phyloP scores from a whole-genome alignment of 371 early-diverging fungal genomes.

The Actinomortierella wolfii region DNA sequence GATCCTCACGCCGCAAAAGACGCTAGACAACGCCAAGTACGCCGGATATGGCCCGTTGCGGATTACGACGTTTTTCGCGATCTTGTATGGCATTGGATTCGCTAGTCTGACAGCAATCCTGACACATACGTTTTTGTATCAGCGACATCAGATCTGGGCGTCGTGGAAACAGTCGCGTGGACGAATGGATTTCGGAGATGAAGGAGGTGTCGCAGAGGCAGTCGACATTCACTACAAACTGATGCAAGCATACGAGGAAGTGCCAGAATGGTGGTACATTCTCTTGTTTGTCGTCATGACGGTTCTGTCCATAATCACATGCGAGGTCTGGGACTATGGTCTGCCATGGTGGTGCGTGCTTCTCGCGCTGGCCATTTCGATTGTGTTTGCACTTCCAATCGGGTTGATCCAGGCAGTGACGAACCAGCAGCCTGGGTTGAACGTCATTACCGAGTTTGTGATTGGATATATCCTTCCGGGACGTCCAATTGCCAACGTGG shows the following conservation, averaged over 20 bases:
- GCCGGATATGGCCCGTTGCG: slow-evolving; percentile 55
- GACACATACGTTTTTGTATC: slow-evolving; percentile 56
- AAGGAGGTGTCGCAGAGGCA: too few species aligned
- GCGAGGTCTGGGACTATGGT: slow-evolving; percentile 62
- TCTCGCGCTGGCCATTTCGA: slow-evolving; percentile 65
- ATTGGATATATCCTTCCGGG: slow-evolving; percentile 68
- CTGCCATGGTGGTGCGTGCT: slow-evolving; percentile 76
- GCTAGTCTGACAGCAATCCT: slow-evolving; percentile 58
- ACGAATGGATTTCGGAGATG: slow-evolving; percentile 8
- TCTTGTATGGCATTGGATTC: slow-evolving; percentile 55
- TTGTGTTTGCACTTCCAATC: slow-evolving; percentile 75
- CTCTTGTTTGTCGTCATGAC: slow-evolving; percentile 60
- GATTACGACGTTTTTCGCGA: slow-evolving; percentile 63
- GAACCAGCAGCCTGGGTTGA: slow-evolving; percentile 72
- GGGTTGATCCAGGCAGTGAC: slow-evolving; percentile 81
- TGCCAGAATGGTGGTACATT: slow-evolving; percentile 81
- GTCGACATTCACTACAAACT: slow-evolving; percentile 49
- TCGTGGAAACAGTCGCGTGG: slow-evolving; percentile 41
- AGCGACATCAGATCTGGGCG: slow-evolving; percentile 51
- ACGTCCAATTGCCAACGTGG: slow-evolving; percentile 48
- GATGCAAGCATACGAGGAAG: slow-evolving; percentile 57
- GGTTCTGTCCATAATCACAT: slow-evolving; percentile 59
- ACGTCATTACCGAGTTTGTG: slow-evolving; percentile 71
- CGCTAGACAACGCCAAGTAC: slow-evolving; percentile 28
- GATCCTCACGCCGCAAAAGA: slow-evolving; percentile 62